Evolutionary conservation across 441 rosid species (phyloP).

Genomic region (Codiaeum variegatum): DNA sequence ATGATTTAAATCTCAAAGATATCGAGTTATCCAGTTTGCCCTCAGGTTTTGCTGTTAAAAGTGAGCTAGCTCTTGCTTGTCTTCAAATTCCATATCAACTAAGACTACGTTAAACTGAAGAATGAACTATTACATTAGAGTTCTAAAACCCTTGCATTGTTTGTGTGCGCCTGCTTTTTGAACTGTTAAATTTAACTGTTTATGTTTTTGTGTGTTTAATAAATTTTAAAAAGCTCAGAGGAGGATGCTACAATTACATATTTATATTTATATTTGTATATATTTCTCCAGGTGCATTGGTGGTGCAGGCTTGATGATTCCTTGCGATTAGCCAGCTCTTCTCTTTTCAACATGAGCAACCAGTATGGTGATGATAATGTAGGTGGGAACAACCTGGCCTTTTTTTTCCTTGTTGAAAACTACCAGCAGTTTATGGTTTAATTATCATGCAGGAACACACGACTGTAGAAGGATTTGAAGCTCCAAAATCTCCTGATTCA

Average conservation of each 20-base stretch:
- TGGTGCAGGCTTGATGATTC: conserved; percentile 32
- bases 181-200: too few relatives aligned
- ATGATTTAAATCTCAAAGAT: too few relatives aligned
- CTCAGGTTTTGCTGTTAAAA: too few relatives aligned
- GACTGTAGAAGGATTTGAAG: conserved; percentile 82
- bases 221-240: conserved; percentile 18
- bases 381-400: conserved; percentile 31
- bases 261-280: too few relatives aligned
- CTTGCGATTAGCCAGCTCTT: conserved; percentile 20
- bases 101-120: neutral
- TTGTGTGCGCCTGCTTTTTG: neutral
- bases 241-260: too few relatives aligned
- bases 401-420: conserved; percentile 9
- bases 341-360: conserved; percentile 57
- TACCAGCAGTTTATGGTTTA: conserved; percentile 10
- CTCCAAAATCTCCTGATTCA: conserved; percentile 81
- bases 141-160: neutral
- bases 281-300: conserved; percentile 30
- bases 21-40: too few relatives aligned
- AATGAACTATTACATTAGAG: neutral
- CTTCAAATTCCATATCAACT: neutral
- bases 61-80: neutral
- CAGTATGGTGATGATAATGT: conserved; percentile 47
- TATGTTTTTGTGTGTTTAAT: neutral
- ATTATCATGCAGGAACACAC: conserved; percentile 55